Percentiles rank a stretch among this genome's conserved stretches.
Conservation (phyloP, 2,329 filamentous ascomycete genomes). For the Nemania sp. region DNA sequence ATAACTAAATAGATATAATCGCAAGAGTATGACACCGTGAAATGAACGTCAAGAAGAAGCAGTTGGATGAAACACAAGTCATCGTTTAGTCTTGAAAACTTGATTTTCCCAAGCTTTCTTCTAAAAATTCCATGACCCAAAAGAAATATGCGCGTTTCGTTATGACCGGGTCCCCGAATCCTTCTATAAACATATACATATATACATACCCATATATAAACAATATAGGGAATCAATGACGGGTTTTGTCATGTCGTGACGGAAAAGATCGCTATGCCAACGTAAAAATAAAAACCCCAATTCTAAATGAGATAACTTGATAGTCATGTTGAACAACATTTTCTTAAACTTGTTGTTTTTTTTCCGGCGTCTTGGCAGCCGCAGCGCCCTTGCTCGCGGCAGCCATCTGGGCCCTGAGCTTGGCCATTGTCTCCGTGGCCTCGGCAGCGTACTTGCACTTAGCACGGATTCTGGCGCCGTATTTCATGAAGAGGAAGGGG, state of each 20-base stretch:
- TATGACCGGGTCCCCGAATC: conserved; percentile 9
- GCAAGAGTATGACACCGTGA: conserved; percentile 27
- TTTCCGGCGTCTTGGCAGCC: conserved; percentile 22
- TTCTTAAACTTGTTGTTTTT: conserved; percentile 31
- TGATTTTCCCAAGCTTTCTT: conserved; percentile 24
- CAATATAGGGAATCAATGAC: conserved; percentile 21
- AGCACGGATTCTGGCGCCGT: conserved; percentile 72
- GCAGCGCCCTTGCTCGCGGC: conserved; percentile 21
- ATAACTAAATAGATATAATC: conserved; percentile 33
- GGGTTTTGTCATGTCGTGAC: conserved; percentile 25
- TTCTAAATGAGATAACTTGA: conserved; percentile 27
- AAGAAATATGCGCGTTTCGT: conserved; percentile 24
- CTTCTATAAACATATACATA: conserved; percentile 27
- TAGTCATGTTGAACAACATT: conserved; percentile 18
- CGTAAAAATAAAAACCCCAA: conserved; percentile 16
- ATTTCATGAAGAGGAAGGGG: conserved; percentile 81
- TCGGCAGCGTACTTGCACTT: conserved; percentile 78
- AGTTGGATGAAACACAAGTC: conserved; percentile 12
- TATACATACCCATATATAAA: conserved; percentile 24
- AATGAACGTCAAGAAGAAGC: conserved; percentile 30
- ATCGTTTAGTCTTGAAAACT: conserved; percentile 26
- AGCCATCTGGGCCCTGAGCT: conserved; percentile 35
- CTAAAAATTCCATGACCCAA: conserved; percentile 29
- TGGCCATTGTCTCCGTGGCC: conserved; percentile 62
- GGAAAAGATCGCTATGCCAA: conserved; percentile 38